These are phyloP conservation scores for Pestalotiopsis fici DNA, from an alignment of 2,329 filamentous ascomycete species.

Conservation along the genomic window DNA sequence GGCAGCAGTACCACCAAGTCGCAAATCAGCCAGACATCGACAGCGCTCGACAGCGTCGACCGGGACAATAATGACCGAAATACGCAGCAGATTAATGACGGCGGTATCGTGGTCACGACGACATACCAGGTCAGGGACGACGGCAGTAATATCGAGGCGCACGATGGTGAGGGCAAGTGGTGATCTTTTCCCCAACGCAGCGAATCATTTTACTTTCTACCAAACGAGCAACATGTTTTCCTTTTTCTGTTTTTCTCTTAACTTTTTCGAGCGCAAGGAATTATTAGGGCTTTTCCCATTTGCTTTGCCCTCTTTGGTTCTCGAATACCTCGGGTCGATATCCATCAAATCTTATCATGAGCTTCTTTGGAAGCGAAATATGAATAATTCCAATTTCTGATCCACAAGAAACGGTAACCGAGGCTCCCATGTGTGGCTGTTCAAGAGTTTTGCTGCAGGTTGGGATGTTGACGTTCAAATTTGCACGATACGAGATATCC, in stretches of 20 bases:
- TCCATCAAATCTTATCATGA: too few species aligned
- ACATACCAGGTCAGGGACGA: constrained; percentile 9
- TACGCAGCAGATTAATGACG: neutral
- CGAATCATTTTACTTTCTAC: neutral
- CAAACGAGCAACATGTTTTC: neutral
- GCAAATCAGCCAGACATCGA: neutral
- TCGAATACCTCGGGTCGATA: too few species aligned
- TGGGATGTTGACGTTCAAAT: neutral
- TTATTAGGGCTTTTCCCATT: too few species aligned
- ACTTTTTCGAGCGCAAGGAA: too few species aligned
- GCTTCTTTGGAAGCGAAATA: too few species aligned
- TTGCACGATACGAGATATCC: neutral
- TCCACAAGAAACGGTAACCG: neutral
- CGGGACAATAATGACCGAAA: neutral
- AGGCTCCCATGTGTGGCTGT: neutral
- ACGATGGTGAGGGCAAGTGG: neutral
- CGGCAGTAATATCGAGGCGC: neutral
- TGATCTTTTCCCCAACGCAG: neutral
- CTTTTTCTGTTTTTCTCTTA: too few species aligned
- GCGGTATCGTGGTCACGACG: constrained; percentile 9
- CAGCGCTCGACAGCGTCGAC: neutral
- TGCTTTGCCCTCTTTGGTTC: too few species aligned
- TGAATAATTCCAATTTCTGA: neutral
- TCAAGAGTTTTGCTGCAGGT: neutral
- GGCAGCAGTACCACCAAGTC: neutral